These are phyloP conservation scores for Chlamydomonas schloesseri DNA, from an alignment of 139 green algal genomes.

Conservation along the genomic window DNA sequence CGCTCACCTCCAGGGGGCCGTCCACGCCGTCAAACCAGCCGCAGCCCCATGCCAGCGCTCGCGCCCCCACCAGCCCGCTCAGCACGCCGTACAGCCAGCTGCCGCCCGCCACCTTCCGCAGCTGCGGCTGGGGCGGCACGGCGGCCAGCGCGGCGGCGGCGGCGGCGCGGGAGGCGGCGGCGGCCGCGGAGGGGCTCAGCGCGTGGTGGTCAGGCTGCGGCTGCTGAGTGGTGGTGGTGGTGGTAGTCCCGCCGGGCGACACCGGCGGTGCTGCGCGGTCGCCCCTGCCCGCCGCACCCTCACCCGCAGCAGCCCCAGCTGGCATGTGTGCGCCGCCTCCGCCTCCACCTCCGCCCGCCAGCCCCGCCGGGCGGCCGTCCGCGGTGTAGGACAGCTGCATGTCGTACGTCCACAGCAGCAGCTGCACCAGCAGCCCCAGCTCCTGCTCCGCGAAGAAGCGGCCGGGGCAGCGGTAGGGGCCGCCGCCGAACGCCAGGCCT, in stretches of 20 bases:
- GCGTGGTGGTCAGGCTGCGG: too few relatives aligned
- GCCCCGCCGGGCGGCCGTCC: too few relatives aligned
- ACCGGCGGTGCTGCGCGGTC: too few relatives aligned
- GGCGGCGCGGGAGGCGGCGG: too few relatives aligned
- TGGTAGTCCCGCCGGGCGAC: too few relatives aligned
- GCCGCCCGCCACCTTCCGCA: not conserved
- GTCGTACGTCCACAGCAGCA: conserved; percentile 59
- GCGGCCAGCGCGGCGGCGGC: too few relatives aligned
- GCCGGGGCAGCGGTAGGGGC: conserved; percentile 77
- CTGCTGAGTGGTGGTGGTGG: too few relatives aligned
- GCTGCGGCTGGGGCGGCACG: conserved; percentile 4
- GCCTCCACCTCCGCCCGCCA: not conserved
- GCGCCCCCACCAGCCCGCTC: not conserved
- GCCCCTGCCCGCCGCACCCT: too few relatives aligned
- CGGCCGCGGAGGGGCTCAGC: too few relatives aligned
- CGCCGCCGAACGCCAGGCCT: conserved; percentile 57
- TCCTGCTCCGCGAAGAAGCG: conserved; percentile 83
- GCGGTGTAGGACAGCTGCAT: conserved; percentile 30
- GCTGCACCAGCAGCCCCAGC: conserved; percentile 67
- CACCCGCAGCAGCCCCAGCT: not conserved
- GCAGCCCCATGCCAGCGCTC: conserved; percentile 6
- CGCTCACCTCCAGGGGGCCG: conserved; percentile 20
- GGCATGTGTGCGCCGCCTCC: not conserved
- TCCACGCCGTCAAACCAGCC: conserved; percentile 41
- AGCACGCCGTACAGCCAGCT: not conserved